Base-by-base conservation (phyloP, 371 early-diverging fungal species). In the Entomophthora muscae region DNA sequence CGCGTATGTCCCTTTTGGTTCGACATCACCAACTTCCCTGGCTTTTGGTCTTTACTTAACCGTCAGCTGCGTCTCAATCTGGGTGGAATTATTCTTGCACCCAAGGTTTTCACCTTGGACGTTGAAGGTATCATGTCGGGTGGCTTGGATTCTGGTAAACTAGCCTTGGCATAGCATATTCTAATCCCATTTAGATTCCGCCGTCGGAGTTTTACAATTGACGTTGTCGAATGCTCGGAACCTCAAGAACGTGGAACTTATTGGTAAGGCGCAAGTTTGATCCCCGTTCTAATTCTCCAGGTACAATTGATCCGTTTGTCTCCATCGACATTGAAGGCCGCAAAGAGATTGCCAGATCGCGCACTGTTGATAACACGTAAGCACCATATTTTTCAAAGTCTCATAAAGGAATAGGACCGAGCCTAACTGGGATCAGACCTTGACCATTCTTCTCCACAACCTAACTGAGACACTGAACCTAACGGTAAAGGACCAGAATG, bases 401-500 rank as follows among this genome's bases (percentile, higher is more conserved):
- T n/a, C n/a, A n/a, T 21, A 10, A 12, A 12, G 10, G 22, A 42
- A 30, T 32, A 64, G 31, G 2, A 53, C 51, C 31, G 80, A 86
- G 61, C 96, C 96, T 0, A 81, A 83, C 61, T 96, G 93, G 93
- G 85, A 93, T 66, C 87, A 91, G 66, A 78, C 82, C 7, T 80
- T 82, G 61, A 87, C 83, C 63, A 71, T 91, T 10, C 76, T 85
- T 0, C 75, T 90, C 32, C 83, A 82, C 58, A 75, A 80, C 0
- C 66, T 84, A 3, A 79, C 74, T 61, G 87, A 90, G 62, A 63
- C 76, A 26, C 68, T 91, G 27, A 77, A 78, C 3, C 70, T 91
- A 52, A 89, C 90, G 68, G 72, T 89, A 51, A 80, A 84, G 70
- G 90, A 92, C 71, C 82, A 74, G 68, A 84, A 85, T 65, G 75